A percentile compares a stretch with the other conserved stretches of the same genome.
phyloP scores from a whole-genome alignment of 140 eudicot genomes.

The Cichorium intybus region DNA sequence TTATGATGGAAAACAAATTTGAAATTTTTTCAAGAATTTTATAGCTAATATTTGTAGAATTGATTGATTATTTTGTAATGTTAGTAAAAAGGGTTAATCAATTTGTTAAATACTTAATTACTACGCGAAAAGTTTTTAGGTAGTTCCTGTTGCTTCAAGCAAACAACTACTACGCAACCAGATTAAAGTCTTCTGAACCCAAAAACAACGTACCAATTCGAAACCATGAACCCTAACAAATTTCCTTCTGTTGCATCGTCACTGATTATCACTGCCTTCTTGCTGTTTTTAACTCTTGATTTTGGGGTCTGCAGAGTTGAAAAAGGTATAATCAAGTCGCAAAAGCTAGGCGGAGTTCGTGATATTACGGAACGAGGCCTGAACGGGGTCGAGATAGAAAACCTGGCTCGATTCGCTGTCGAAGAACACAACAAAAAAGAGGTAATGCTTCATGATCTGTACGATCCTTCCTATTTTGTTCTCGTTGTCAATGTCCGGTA shows the following conservation, averaged over 20 bases:
- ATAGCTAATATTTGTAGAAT: too few relatives aligned
- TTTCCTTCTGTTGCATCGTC: conserved; percentile 1
- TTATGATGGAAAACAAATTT: too few relatives aligned
- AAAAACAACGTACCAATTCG: background rate
- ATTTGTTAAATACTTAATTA: too few relatives aligned
- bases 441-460: conserved; percentile 14
- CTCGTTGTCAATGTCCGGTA: background rate
- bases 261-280: conserved; percentile 11
- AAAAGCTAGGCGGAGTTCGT: conserved; percentile 9
- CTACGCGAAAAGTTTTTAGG: too few relatives aligned
- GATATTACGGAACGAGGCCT: background rate
- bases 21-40: too few relatives aligned
- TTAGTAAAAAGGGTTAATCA: too few relatives aligned
- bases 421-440: conserved; percentile 28
- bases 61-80: too few relatives aligned
- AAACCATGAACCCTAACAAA: conserved; percentile 19
- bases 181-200: background rate
- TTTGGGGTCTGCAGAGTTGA: conserved; percentile 17
- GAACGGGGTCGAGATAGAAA: conserved; percentile 14
- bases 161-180: background rate
- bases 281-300: conserved; percentile 8
- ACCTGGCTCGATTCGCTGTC: conserved; percentile 36
- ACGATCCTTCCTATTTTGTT: background rate
- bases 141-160: background rate
- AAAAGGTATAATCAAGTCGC: background rate